Evolutionary conservation across 2,329 filamentous ascomycete species (phyloP), one percentile per base, ranked within the genome.

Genomic region (Fragosphaeria purpurea): DNA sequence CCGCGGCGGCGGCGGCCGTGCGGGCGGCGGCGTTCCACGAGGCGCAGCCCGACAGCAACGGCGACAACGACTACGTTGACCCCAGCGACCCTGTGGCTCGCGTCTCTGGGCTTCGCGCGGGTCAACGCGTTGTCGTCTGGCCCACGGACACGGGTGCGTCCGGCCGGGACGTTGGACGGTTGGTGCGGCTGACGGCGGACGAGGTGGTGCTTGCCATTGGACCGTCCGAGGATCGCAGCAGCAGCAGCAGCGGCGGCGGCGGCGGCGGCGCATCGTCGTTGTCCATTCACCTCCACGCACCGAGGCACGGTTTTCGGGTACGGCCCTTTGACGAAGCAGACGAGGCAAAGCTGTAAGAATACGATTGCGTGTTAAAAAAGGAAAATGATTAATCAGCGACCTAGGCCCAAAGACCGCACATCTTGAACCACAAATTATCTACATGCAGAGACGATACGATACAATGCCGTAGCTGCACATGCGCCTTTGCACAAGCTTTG

Each of bases 91-190:
- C 65, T 13, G 56, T 71, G 7, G 69, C 66, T 0, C 56, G 56
- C 12, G 65, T 75, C 3, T 64, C 75, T 46, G 70, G 71, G 0
- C 60, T 87, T 54, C 64, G 65, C 47, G 69, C 65, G 53, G 83
- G 82, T 1, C 68, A 76, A 34, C 55, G 62, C 43, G 77, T 88
- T 4, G 67, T 73, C 60, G 64, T 85, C 32, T 80, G 73, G 69
- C 83, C 82, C 5, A 76, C 73, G 2, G 83, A 87, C 61, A 75
- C 76, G 43, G 83, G 82, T 6, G 72, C 67, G 48, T 70, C 62
- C n/a, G 71, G 81, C 60, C 75, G 72, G 56, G 83, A 86, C 59
- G 60, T 62, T 2, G 83, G 83, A 0, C 65, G 51, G 41, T 64
- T 86, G 53, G 65, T 82, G 11, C 69, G 70, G 32, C 59, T 86